Conservation (phyloP, 148 eudicot species). For the Camellia japonica region DNA sequence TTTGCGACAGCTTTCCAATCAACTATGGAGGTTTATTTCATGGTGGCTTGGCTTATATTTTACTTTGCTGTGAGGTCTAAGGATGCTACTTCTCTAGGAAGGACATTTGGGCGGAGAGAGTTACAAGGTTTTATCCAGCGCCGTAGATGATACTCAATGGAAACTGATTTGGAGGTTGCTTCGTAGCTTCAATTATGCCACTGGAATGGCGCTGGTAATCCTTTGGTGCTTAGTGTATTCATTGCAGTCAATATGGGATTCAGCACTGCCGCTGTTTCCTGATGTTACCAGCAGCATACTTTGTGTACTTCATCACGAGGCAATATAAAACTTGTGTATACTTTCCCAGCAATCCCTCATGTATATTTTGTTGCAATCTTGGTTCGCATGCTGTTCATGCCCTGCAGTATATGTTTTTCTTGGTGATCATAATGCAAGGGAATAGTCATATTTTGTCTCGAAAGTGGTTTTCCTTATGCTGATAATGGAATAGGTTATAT, state of each 20-base stretch:
- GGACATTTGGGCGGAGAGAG: conserved; percentile 79
- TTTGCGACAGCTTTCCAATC: conserved; percentile 57
- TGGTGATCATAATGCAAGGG: not conserved
- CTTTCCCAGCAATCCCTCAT: conserved; percentile 26
- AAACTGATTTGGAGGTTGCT: conserved; percentile 22
- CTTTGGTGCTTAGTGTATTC: conserved; percentile 27
- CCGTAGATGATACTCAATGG: conserved; percentile 33
- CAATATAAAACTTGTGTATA: conserved; percentile 34
- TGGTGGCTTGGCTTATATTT: conserved; percentile 80
- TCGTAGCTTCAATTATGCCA: conserved; percentile 10
- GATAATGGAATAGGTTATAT: conserved; percentile 1
- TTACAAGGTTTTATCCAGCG: conserved; percentile 65
- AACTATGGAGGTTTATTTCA: conserved; percentile 74
- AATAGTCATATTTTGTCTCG: conserved; percentile 1
- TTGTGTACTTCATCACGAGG: conserved; percentile 36
- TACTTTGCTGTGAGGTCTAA: conserved; percentile 68
- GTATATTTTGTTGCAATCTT: conserved; percentile 23
- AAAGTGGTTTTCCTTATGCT: not conserved
- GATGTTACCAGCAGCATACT: conserved; percentile 28
- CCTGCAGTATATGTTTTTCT: not conserved
- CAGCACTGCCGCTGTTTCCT: conserved; percentile 29
- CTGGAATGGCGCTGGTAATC: conserved; percentile 24
- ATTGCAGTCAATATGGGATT: conserved; percentile 28
- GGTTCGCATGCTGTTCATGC: not conserved
- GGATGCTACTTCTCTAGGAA: conserved; percentile 63